phyloP scores from a whole-genome alignment of 352 stramenopile species.

The Phytophthora syringae region DNA sequence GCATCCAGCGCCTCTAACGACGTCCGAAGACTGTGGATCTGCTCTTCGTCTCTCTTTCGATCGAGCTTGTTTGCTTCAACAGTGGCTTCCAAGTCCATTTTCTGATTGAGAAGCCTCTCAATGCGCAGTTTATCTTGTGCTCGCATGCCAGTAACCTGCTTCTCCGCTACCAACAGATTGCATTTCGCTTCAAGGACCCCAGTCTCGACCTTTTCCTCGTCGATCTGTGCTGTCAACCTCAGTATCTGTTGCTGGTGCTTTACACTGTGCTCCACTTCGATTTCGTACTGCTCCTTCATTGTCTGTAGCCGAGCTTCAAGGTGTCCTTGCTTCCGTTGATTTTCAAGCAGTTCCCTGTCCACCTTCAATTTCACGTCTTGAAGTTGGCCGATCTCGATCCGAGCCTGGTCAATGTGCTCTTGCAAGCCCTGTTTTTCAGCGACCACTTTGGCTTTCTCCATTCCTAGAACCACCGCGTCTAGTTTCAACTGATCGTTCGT shows the following conservation, averaged over 20 bases:
- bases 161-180: slow-evolving; percentile 69
- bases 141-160: slow-evolving; percentile 79
- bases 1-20: slow-evolving; percentile 76
- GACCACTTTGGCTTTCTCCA: slow-evolving; percentile 67
- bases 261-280: slow-evolving; percentile 53
- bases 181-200: slow-evolving; percentile 73
- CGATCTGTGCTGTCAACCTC: slow-evolving; percentile 40
- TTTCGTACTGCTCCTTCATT: slow-evolving; percentile 74
- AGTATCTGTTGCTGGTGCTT: slow-evolving; percentile 53
- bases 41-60: slow-evolving; percentile 67
- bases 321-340: slow-evolving; percentile 52
- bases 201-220: slow-evolving; percentile 68
- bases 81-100: slow-evolving; percentile 72
- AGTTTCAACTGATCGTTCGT: slow-evolving; percentile 76
- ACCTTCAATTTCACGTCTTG: slow-evolving; percentile 47
- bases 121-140: slow-evolving; percentile 84
- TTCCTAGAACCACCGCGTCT: slow-evolving; percentile 49
- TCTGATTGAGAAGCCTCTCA: slow-evolving; percentile 79
- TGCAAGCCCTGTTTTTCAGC: slow-evolving; percentile 48
- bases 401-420: slow-evolving; percentile 38
- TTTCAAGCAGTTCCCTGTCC: slow-evolving; percentile 61
- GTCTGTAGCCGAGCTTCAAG: slow-evolving; percentile 54
- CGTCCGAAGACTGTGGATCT: slow-evolving; percentile 68
- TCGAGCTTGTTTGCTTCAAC: slow-evolving; percentile 67
- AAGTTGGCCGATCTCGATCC: slow-evolving; percentile 39